phyloP scores from a whole-genome alignment of 2,329 filamentous ascomycete genomes.

The Claviceps maximensis region DNA sequence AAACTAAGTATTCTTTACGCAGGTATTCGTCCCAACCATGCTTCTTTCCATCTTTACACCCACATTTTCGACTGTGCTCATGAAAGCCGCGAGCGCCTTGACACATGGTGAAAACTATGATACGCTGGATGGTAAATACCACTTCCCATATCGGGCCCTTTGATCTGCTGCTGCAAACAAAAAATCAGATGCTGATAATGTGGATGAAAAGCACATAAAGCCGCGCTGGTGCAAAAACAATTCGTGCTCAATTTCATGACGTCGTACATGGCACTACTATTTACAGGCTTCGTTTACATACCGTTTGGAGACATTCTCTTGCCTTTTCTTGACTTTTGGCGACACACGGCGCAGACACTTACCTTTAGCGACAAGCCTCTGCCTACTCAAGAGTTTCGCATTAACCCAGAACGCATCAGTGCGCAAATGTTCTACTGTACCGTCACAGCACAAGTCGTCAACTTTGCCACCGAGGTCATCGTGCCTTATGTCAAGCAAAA shows the following conservation, averaged over 20 bases:
- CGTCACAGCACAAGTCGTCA: constrained; percentile 84
- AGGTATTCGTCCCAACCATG: constrained; percentile 80
- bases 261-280: constrained; percentile 80
- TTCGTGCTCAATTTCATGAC: constrained; percentile 96
- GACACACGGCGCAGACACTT: constrained; percentile 58
- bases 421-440: constrained; percentile 95
- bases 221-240: constrained; percentile 78
- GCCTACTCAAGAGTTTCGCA: constrained; percentile 53
- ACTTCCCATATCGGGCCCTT: constrained; percentile 6
- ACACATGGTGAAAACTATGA: constrained; percentile 87
- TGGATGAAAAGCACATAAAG: constrained; percentile 52
- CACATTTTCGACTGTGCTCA: constrained; percentile 62
- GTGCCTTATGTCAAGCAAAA: constrained; percentile 75
- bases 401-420: constrained; percentile 71
- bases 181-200: background rate
- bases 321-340: constrained; percentile 76
- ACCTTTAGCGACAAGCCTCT: constrained; percentile 63
- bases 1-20: background rate
- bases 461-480: constrained; percentile 70
- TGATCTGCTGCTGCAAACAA: too few species aligned
- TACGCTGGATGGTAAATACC: constrained; percentile 50
- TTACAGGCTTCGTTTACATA: constrained; percentile 89
- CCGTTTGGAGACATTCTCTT: constrained; percentile 77
- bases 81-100: constrained; percentile 59
- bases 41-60: constrained; percentile 75